phyloP scores from a whole-genome alignment of 805 yeast species.

The Candida silvicultrix region DNA sequence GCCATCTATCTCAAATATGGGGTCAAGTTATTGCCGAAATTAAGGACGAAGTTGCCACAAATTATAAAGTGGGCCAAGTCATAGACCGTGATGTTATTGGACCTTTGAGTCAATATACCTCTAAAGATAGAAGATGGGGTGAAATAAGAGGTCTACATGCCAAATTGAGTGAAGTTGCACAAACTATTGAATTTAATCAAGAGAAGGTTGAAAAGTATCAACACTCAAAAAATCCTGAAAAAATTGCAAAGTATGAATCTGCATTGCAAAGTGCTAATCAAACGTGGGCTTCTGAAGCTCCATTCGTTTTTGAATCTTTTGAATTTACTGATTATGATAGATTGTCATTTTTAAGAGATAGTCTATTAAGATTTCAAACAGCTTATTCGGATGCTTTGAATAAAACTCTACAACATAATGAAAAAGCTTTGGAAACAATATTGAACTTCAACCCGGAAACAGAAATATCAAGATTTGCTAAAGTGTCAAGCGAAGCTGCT shows the following conservation, averaged over 20 bases:
- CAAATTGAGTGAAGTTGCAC: conserved; percentile 37
- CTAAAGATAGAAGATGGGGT: conserved; percentile 47
- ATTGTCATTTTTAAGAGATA: conserved; percentile 55
- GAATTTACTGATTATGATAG: conserved; percentile 65
- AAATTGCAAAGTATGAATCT: conserved; percentile 29
- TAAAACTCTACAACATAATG: conserved; percentile 42
- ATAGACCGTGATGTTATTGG: conserved; percentile 50
- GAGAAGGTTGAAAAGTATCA: conserved; percentile 33
- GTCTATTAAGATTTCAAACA: conserved; percentile 60
- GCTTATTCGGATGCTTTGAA: conserved; percentile 48
- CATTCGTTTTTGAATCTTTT: conserved; percentile 67
- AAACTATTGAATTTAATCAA: conserved; percentile 32
- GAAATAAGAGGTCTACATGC: conserved; percentile 44
- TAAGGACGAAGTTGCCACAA: conserved; percentile 41
- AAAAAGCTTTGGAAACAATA: conserved; percentile 57
- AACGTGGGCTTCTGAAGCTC: conserved; percentile 76
- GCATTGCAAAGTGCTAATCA: conserved; percentile 39
- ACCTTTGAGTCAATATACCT: conserved; percentile 46
- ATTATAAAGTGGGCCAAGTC: conserved; percentile 38
- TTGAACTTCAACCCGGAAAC: conserved; percentile 56
- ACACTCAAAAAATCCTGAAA: conserved; percentile 14
- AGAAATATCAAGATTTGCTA: conserved; percentile 54
- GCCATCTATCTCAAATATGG: conserved; percentile 40
- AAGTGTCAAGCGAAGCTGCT: conserved; percentile 25
- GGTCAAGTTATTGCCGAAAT: conserved; percentile 32